Conservation (phyloP, 2,329 filamentous ascomycete genomes). For the Aureobasidium subglaciale region DNA sequence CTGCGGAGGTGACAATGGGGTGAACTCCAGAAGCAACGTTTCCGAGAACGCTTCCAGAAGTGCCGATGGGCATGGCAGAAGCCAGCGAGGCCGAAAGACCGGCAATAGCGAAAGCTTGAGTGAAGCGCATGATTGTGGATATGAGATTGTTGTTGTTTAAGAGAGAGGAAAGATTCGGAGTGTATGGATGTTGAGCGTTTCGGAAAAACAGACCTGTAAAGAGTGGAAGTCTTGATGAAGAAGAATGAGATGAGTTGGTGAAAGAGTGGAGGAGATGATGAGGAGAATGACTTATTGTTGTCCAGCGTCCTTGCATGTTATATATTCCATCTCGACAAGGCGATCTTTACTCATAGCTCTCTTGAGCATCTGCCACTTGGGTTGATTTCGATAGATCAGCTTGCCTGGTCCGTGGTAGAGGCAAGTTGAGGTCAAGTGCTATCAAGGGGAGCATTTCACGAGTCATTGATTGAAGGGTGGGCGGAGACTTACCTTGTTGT, state of each 20-base stretch:
- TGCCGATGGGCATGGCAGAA: background rate
- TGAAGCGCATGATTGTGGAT: background rate
- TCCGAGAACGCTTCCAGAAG: background rate
- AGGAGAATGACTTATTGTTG: background rate
- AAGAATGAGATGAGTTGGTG: background rate
- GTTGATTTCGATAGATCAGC: background rate
- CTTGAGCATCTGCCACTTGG: background rate
- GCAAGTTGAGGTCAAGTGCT: background rate
- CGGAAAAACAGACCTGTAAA: background rate
- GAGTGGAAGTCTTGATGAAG: background rate
- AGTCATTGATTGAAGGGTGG: background rate
- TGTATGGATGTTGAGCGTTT: background rate
- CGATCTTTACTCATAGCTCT: background rate
- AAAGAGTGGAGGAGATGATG: background rate
- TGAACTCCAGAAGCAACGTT: background rate
- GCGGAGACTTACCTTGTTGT: background rate
- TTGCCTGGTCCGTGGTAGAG: background rate
- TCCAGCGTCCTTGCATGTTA: background rate
- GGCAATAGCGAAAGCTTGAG: slow-evolving; percentile 4
- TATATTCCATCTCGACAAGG: background rate
- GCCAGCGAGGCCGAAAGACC: background rate
- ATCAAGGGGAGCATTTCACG: background rate
- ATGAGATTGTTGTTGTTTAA: background rate
- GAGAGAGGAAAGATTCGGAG: background rate
- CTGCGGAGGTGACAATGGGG: background rate